Evolutionary conservation across 305 asterid species (phyloP).

Genomic region (Fraxinus platypoda): DNA sequence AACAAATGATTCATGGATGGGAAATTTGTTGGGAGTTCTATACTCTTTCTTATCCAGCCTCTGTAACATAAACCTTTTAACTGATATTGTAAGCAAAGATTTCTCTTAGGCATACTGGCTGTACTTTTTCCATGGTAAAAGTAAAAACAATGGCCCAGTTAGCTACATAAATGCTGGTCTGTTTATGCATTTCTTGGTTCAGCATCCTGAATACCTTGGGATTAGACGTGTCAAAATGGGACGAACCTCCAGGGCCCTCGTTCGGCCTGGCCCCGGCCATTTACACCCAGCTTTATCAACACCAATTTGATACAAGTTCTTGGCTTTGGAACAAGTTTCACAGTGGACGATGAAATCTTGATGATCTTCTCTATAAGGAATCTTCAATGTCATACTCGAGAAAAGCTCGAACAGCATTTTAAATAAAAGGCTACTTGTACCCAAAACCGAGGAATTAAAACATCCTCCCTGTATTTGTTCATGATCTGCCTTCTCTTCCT

Average conservation of each 20-base stretch:
- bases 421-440: neutral
- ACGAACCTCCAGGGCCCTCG: neutral
- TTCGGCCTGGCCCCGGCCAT: neutral
- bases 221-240: neutral
- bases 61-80: conserved; percentile 48
- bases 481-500: neutral
- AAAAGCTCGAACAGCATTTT: neutral
- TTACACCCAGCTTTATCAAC: neutral
- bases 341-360: neutral
- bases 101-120: conserved; percentile 1
- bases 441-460: neutral
- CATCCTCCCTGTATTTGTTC: neutral
- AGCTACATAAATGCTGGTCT: neutral
- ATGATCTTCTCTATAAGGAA: neutral
- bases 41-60: conserved; percentile 33
- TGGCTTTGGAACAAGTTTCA: neutral
- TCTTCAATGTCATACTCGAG: neutral
- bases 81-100: conserved; percentile 23
- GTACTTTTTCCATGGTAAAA: neutral
- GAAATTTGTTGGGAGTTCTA: conserved; percentile 25
- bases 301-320: neutral
- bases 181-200: neutral
- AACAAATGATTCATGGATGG: conserved; percentile 36
- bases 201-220: neutral
- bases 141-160: neutral